Conservation (phyloP, 2,329 filamentous ascomycete genomes). For the Pyricularia grisea region DNA sequence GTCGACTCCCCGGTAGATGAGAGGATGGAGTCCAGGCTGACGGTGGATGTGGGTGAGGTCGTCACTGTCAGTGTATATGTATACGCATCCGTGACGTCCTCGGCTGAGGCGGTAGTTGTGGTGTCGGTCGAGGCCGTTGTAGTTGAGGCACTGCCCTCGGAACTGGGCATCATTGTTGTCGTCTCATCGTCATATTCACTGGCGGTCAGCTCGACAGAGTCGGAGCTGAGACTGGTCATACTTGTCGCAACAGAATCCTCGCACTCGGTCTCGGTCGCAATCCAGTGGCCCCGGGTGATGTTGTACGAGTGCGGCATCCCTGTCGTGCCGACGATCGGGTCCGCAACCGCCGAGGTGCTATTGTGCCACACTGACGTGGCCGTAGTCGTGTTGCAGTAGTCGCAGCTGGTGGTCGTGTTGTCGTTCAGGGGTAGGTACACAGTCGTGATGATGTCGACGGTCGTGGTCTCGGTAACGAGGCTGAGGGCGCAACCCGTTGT, state of each 20-base stretch:
- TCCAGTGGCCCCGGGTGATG: constrained; percentile 1
- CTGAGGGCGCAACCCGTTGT: not conserved
- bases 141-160: no score
- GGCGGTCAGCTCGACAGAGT: not conserved
- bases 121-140: no score
- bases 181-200: not conserved
- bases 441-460: constrained; percentile 1
- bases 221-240: not conserved
- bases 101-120: not conserved
- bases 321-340: not conserved
- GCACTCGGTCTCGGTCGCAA: not conserved
- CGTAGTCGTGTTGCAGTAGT: not conserved
- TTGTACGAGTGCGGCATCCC: not conserved
- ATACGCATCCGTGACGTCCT: not conserved
- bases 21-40: not conserved
- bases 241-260: not conserved
- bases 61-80: not conserved
- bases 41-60: not conserved
- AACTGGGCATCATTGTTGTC: not conserved
- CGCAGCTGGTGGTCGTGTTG: not conserved
- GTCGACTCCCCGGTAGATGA: not conserved
- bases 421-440: not conserved
- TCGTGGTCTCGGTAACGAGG: not conserved
- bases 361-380: not conserved
- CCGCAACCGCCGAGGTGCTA: not conserved